These are phyloP conservation scores for Vinca minor DNA, from an alignment of 257 asterid species.

Conservation along the genomic window DNA sequence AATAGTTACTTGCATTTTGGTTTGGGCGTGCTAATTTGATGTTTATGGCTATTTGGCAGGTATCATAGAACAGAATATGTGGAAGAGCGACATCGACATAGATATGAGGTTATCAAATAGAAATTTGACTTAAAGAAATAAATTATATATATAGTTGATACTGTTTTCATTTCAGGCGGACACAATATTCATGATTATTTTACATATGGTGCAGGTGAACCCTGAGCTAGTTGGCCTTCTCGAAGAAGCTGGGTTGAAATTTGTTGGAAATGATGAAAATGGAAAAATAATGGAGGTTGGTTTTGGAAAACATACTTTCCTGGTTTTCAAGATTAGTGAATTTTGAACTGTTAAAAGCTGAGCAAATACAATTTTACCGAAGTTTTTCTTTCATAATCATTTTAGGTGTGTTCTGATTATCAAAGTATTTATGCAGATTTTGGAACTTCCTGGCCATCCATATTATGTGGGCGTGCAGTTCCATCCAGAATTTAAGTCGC, in stretches of 20 bases:
- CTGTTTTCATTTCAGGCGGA: conserved; percentile 9
- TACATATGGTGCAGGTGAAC: conserved; percentile 57
- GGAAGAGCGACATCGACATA: conserved; percentile 89
- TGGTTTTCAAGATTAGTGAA: neutral
- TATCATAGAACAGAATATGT: conserved; percentile 59
- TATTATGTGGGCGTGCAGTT: conserved; percentile 86
- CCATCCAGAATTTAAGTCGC: conserved; percentile 90
- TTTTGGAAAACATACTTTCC: conserved; percentile 2
- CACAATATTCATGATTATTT: conserved; percentile 9
- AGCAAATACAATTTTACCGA: neutral
- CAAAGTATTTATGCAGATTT: conserved; percentile 35
- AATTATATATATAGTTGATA: conserved; percentile 5
- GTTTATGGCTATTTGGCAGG: conserved; percentile 31
- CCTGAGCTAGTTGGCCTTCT: conserved; percentile 57
- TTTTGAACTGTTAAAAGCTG: conserved; percentile 1
- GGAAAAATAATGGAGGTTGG: conserved; percentile 90
- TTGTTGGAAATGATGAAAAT: conserved; percentile 92
- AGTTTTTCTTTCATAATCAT: neutral
- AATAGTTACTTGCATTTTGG: neutral
- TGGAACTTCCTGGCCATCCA: conserved; percentile 69
- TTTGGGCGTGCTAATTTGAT: conserved; percentile 10
- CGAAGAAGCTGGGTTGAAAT: conserved; percentile 71
- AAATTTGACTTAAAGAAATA: conserved; percentile 3
- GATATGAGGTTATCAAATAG: conserved; percentile 65
- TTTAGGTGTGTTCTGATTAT: neutral